Evolutionary conservation across 805 yeast species (phyloP).

Genomic region (Wickerhamia fluorescens): DNA sequence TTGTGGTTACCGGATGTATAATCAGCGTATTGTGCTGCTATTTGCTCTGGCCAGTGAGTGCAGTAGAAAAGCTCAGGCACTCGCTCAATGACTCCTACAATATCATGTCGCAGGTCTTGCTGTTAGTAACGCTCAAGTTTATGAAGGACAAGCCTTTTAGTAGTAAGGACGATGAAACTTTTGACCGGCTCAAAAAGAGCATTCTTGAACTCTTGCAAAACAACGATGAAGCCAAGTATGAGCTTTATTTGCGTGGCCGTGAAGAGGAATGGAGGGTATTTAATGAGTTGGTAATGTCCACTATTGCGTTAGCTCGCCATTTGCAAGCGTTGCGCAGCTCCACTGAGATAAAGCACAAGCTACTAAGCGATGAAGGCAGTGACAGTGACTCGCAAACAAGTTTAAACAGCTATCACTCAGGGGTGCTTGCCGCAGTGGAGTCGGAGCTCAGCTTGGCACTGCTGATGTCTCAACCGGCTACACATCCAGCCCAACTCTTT

Average conservation of each 20-base stretch:
- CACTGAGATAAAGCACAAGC: conserved; percentile 57
- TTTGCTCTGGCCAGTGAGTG: conserved; percentile 57
- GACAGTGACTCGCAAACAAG: conserved; percentile 15
- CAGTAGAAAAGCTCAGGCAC: conserved; percentile 38
- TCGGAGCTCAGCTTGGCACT: background rate
- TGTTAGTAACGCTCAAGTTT: conserved; percentile 42
- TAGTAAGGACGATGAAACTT: no score
- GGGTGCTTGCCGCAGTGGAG: conserved; percentile 6
- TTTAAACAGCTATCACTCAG: conserved; percentile 15
- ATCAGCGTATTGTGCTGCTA: conserved; percentile 57
- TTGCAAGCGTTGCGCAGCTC: conserved; percentile 64
- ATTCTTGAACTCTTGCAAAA: conserved; percentile 31
- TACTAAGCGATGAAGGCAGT: conserved; percentile 41
- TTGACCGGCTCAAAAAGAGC: conserved; percentile 37
- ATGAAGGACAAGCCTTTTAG: no score
- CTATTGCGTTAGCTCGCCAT: conserved; percentile 46
- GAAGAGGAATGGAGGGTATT: conserved; percentile 47
- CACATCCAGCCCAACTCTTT: conserved; percentile 39
- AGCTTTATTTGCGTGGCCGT: conserved; percentile 46
- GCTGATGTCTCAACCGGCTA: background rate
- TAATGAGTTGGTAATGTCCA: conserved; percentile 42
- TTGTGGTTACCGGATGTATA: conserved; percentile 55
- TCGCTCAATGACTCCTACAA: conserved; percentile 46
- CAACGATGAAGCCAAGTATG: conserved; percentile 57
- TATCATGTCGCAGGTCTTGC: conserved; percentile 43